Evolutionary conservation across 345 rosid genomes (phyloP), one percentile per base, ranked within the genome.

Genomic region (Arabidopsis suecica): DNA sequence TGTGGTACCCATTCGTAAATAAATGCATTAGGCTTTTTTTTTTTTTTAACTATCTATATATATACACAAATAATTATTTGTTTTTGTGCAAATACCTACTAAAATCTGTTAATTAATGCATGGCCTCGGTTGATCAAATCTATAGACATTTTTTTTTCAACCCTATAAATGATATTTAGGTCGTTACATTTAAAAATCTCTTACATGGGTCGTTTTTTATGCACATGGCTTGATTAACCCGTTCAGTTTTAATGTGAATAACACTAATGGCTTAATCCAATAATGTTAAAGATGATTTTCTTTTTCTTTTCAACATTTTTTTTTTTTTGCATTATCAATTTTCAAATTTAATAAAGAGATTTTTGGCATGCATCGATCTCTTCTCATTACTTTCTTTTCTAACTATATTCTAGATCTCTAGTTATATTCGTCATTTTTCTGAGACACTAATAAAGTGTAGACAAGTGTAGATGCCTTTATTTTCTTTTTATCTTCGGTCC

Each of bases 221-320:
- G 1, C 72, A 65, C 67, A 65, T 58, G 66, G 61, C 20, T 49
- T 66, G 33, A 16, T 41, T 2, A 20, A 38, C 41, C 63, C 28
- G 13, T 49, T 65, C 5, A 36, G 65, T 34, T 23, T 48, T 37
- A 25, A 49, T 49, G 68, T 28, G 41, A 32, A 48, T 33, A 33
- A 44, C 20, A 48, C 1, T 18, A 10, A 20, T 33, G 44, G 9
- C 69, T 33, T 65, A 32, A 18, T 12, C 12, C 7, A 33, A 32
- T 9, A 30, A 30, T 64, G 42, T 10, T 16, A 22, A 5, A 18
- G 10, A 11, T 12, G 1, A 18, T 5, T 59, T 34, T 59, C 1
- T 36, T 20, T 61, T 16, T 23, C 1, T 28, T 3, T 28, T 28
- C 18, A 28, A 28, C 32, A 28, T 4, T 25, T 25, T 28, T 28